Conservation (phyloP, 108 stramenopile species). For the Chaetoceros tenuissimus region DNA sequence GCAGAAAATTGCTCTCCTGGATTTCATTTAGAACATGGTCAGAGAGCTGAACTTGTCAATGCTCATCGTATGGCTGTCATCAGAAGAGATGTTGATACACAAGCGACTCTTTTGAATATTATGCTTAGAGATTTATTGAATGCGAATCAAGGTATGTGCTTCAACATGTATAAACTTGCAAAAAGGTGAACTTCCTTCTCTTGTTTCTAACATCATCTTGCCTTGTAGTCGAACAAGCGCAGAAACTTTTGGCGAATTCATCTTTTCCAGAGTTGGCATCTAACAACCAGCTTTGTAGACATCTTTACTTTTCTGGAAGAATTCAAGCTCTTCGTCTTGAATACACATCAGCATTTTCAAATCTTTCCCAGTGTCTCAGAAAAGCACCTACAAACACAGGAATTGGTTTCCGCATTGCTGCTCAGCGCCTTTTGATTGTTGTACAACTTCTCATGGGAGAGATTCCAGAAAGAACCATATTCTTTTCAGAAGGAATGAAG, state of each 20-base stretch:
- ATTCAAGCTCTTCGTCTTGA: conserved; percentile 91
- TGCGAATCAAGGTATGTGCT: conserved; percentile 55
- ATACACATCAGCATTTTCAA: conserved; percentile 90
- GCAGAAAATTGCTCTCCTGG: conserved; percentile 35
- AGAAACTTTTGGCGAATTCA: conserved; percentile 83
- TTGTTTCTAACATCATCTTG: background rate
- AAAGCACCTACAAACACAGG: conserved; percentile 93
- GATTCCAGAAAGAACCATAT: conserved; percentile 85
- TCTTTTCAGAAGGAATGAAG: conserved; percentile 65
- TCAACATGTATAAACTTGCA: background rate
- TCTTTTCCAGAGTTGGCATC: conserved; percentile 84
- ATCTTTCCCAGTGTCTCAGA: conserved; percentile 87
- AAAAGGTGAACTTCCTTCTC: background rate
- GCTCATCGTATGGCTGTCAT: conserved; percentile 70
- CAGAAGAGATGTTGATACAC: conserved; percentile 70
- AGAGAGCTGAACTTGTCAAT: conserved; percentile 45
- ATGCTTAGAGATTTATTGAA: conserved; percentile 66
- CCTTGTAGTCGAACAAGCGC: conserved; percentile 86
- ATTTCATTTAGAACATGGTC: conserved; percentile 14
- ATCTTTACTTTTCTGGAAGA: conserved; percentile 93
- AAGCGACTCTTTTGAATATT: conserved; percentile 74
- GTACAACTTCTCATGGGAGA: conserved; percentile 97
- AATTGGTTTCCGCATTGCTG: conserved; percentile 82
- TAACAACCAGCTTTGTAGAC: conserved; percentile 95
- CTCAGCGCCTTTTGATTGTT: conserved; percentile 75